Base-by-base conservation (phyloP, 768 basidiomycete genomes). In the Floccularia luteovirens region DNA sequence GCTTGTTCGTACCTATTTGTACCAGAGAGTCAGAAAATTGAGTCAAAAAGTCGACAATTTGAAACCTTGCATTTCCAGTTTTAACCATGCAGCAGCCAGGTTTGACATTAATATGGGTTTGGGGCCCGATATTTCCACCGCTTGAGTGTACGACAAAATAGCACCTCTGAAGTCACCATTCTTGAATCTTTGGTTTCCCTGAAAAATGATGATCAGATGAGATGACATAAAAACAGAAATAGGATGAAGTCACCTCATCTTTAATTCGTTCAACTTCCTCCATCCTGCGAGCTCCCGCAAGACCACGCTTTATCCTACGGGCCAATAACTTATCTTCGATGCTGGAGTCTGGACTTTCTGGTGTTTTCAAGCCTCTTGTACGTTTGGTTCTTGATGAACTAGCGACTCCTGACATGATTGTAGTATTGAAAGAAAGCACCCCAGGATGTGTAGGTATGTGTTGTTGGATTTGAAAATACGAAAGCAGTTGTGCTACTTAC, bases 1-100 rank as follows among this genome's bases (percentile, higher is more conserved):
- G 69, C 69, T 42, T 60, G 48, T 33, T 62, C 60, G 38, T 60
- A 65, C 48, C 69, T 67, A 36, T 43, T n/a, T n/a, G n/a, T n/a
- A n/a, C n/a, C n/a, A 21, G 4, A 30, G 36, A 35, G 14, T 21
- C 10, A 36, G 8, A 11, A 12, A 4, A 35, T 3, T 30, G 24
- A 23, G 5, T 12, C 21, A 19, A 24, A 7, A 31, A 8, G 16
- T 13, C 30, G 35, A 16, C 20, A 4, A 8, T 13, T 35, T 44
- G 0, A 16, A 20, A n/a, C 41, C 58, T 42, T 45, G 63, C 57
- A 55, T 55, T 34, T 57, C 48, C 2, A 66, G 44, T 42, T 67
- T 67, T 6, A 67, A 41, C 41, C 63, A 63, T 0, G 58, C 56
- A 2, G 55, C 55, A 24, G 64, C 58, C 14, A 67, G 49, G 37